Evolutionary conservation across 257 asterid genomes (phyloP).

Genomic region (Ocimum tenuiflorum): DNA sequence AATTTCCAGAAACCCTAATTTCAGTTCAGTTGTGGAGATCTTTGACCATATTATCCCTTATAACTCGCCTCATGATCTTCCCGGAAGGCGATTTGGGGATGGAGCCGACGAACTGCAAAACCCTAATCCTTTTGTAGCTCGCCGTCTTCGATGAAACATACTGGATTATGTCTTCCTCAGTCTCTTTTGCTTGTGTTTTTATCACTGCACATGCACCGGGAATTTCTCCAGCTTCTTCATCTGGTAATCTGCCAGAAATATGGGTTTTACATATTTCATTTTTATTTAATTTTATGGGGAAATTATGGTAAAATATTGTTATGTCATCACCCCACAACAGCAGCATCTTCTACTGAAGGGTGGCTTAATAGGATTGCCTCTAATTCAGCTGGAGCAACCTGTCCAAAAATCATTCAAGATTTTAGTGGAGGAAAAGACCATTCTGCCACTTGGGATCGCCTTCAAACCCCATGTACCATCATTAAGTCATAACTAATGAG

Average conservation of each 20-base stretch:
- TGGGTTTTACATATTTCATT: not conserved
- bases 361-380: constrained; percentile 86
- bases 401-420: not conserved
- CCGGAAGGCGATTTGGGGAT: constrained; percentile 90
- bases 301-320: not conserved
- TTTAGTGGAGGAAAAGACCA: not conserved
- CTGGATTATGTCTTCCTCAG: constrained; percentile 58
- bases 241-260: constrained; percentile 42
- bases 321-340: constrained; percentile 65
- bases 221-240: constrained; percentile 78
- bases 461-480: too few relatives aligned
- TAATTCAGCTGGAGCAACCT: constrained; percentile 98
- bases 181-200: constrained; percentile 48
- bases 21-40: too few relatives aligned
- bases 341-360: constrained; percentile 83
- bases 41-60: constrained; percentile 52
- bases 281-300: not conserved
- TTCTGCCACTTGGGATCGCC: not conserved
- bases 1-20: too few relatives aligned
- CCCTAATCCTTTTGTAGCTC: constrained; percentile 55
- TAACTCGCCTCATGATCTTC: constrained; percentile 76
- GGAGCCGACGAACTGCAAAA: constrained; percentile 55
- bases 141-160: constrained; percentile 64
- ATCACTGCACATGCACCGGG: constrained; percentile 84
- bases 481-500: too few relatives aligned